Evolutionary conservation across 2,329 filamentous ascomycete genomes (phyloP).

Genomic region (Chrysoporthe cubensis): DNA sequence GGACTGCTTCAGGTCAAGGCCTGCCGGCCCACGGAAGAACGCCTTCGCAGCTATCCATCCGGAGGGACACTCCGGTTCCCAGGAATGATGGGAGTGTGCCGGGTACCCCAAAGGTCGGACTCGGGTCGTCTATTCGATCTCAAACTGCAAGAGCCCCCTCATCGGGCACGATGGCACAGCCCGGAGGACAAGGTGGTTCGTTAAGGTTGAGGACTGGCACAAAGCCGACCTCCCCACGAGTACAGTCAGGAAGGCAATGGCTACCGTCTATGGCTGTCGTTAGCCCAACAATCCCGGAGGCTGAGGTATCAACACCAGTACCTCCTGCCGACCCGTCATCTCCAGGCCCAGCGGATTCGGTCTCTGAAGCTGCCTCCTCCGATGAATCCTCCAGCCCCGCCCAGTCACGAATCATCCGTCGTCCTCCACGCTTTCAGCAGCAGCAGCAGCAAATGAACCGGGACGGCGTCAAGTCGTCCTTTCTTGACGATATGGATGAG

Average conservation of each 20-base stretch:
- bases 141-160: conserved; percentile 54
- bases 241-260: conserved; percentile 42
- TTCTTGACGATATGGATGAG: conserved; percentile 42
- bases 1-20: conserved; percentile 47
- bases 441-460: conserved; percentile 30
- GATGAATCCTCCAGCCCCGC: conserved; percentile 48
- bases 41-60: conserved; percentile 60
- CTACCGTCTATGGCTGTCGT: conserved; percentile 51
- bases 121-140: conserved; percentile 42
- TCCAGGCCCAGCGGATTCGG: conserved; percentile 45
- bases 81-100: conserved; percentile 51
- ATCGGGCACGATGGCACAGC: conserved; percentile 45
- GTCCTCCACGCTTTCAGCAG: conserved; percentile 56
- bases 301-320: conserved; percentile 32
- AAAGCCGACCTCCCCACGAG: conserved; percentile 30
- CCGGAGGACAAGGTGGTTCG: conserved; percentile 20
- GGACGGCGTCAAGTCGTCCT: conserved; percentile 31
- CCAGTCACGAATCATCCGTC: conserved; percentile 63
- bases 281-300: conserved; percentile 31
- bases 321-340: conserved; percentile 42
- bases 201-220: conserved; percentile 35
- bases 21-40: conserved; percentile 45
- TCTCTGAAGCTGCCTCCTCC: conserved; percentile 37
- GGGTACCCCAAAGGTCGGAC: conserved; percentile 47
- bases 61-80: conserved; percentile 59